Evolutionary conservation across 257 asterid species (phyloP).

Genomic region (Nicotiana tabacum): DNA sequence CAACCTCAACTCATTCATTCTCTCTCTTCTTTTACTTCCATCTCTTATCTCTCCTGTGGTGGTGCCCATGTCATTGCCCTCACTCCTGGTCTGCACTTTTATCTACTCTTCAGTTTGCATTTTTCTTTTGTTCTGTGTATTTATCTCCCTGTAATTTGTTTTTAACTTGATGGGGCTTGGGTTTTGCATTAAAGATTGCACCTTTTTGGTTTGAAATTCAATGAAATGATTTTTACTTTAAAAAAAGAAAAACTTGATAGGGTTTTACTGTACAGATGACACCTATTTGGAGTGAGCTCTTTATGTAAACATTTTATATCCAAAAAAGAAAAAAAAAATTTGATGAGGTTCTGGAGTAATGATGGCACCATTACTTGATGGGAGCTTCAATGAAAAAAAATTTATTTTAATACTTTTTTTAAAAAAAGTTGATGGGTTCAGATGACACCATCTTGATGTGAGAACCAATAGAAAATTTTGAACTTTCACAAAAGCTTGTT

Average conservation of each 20-base stretch:
- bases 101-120: neutral
- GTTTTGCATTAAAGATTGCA: neutral
- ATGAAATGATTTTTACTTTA: neutral
- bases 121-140: neutral
- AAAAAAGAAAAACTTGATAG: neutral
- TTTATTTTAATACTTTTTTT: too few relatives aligned
- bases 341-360: too few relatives aligned
- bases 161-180: neutral
- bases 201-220: neutral
- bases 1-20: conserved; percentile 55
- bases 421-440: neutral
- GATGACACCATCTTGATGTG: neutral
- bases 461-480: neutral
- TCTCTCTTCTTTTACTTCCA: conserved; percentile 41
- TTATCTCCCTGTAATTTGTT: neutral
- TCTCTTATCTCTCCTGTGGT: conserved; percentile 78
- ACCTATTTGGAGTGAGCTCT: neutral
- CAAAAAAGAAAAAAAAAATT: neutral
- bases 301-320: neutral
- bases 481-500: neutral
- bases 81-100: conserved; percentile 36
- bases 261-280: neutral
- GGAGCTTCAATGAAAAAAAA: neutral
- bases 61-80: conserved; percentile 90
- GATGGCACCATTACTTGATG: neutral